Conservation (phyloP, 345 rosid genomes). For the Syzygium jambos region DNA sequence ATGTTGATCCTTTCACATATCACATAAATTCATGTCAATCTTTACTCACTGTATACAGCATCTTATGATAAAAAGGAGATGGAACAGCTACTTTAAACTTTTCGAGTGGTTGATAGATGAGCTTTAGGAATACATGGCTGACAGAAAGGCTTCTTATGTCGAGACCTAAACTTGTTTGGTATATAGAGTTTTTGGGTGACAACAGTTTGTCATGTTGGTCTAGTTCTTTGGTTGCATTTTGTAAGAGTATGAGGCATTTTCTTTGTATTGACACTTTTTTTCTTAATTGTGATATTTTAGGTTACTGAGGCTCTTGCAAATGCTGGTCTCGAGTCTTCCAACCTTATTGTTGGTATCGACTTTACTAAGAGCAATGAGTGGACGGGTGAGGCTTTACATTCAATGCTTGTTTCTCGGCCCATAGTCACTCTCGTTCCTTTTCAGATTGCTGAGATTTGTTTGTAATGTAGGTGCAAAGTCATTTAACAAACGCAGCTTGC, state of each 20-base stretch:
- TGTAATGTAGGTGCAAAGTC: conserved; percentile 54
- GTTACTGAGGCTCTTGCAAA: conserved; percentile 80
- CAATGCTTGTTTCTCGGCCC: background rate
- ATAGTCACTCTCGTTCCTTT: background rate
- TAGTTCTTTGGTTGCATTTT: background rate
- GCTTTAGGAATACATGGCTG: background rate
- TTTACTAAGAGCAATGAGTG: conserved; percentile 98
- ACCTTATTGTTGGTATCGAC: conserved; percentile 97
- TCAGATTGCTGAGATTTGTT: background rate
- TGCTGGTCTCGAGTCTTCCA: conserved; percentile 92
- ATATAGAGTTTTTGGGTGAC: background rate
- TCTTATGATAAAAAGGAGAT: background rate
- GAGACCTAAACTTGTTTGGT: background rate
- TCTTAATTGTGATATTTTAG: conserved; percentile 17
- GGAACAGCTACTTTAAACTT: background rate
- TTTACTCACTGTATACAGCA: background rate
- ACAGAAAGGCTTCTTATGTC: background rate
- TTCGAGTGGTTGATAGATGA: background rate
- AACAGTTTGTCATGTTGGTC: background rate
- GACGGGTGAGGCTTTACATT: conserved; percentile 60
- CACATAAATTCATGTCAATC: background rate
- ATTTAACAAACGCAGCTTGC: conserved; percentile 68
- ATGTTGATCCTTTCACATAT: background rate
- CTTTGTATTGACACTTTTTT: background rate
- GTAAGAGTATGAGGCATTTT: background rate